phyloP scores from a whole-genome alignment of 768 basidiomycete species.

The Leccinum longicurvipes region DNA sequence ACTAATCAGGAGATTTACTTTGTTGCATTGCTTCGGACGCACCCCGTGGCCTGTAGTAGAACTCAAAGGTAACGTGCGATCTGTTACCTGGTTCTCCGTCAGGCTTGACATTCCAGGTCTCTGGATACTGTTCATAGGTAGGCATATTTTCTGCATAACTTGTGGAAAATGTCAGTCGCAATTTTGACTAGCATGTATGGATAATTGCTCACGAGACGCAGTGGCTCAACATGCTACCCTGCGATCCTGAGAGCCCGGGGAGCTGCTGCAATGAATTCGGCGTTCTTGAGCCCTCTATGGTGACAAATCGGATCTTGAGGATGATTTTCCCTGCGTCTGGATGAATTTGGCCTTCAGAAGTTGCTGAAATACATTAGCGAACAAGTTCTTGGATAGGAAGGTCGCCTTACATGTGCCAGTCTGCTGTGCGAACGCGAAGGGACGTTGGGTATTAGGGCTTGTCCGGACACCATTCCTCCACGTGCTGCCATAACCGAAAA shows the following conservation, averaged over 20 bases:
- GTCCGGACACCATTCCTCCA: slow-evolving; percentile 53
- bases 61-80: slow-evolving; percentile 65
- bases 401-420: slow-evolving; percentile 34
- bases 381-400: neutral
- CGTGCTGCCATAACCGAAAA: slow-evolving; percentile 54
- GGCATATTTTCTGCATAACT: slow-evolving; percentile 49
- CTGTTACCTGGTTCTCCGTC: slow-evolving; percentile 37
- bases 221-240: slow-evolving; percentile 39
- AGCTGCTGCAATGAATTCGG: slow-evolving; percentile 42
- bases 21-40: slow-evolving; percentile 5
- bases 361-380: neutral
- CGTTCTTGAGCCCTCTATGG: slow-evolving; percentile 29
- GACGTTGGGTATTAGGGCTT: slow-evolving; percentile 48
- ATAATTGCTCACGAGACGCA: slow-evolving; percentile 41
- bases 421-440: slow-evolving; percentile 56
- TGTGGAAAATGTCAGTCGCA: slow-evolving; percentile 6
- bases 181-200: neutral
- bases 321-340: slow-evolving; percentile 50
- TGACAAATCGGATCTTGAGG: slow-evolving; percentile 43
- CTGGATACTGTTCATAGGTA: slow-evolving; percentile 39
- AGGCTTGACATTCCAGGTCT: slow-evolving; percentile 54
- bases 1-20: neutral
- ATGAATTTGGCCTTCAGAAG: slow-evolving; percentile 20
- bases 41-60: slow-evolving; percentile 61
- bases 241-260: slow-evolving; percentile 37